Percentiles rank a stretch among this genome's conserved stretches.
Evolutionary conservation across 306 rosid genomes (phyloP).

Genomic region (Quercus aquifolioides): DNA sequence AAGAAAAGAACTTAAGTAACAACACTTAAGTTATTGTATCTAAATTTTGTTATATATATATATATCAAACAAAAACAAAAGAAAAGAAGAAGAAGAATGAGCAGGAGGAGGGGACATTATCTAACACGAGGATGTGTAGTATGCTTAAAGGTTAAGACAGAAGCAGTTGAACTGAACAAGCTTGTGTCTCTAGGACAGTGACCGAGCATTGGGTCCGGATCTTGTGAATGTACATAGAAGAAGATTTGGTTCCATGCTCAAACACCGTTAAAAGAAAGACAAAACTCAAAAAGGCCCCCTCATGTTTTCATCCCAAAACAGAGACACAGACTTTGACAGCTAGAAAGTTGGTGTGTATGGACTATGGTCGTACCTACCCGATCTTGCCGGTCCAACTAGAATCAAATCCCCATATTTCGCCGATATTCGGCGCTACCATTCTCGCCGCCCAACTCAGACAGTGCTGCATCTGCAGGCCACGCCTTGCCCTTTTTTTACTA

Average conservation of each 20-base stretch:
- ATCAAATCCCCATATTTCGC: conserved; percentile 22
- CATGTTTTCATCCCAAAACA: neutral
- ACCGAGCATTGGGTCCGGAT: no score
- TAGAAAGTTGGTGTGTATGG: conserved; percentile 3
- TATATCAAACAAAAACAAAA: no score
- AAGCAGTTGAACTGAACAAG: neutral
- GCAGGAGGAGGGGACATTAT: no score
- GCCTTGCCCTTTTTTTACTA: conserved; percentile 7
- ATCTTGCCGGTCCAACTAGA: neutral
- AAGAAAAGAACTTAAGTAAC: no score
- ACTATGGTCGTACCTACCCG: conserved; percentile 11
- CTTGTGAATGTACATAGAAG: no score
- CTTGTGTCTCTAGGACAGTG: neutral
- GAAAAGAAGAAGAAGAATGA: no score
- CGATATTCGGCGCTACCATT: conserved; percentile 40
- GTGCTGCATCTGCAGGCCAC: conserved; percentile 43
- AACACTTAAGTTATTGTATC: no score
- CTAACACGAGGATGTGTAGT: no score
- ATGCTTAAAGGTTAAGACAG: no score
- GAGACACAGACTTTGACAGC: neutral
- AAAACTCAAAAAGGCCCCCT: no score
- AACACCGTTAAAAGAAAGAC: conserved; percentile 1
- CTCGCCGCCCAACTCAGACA: conserved; percentile 44
- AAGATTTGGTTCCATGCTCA: neutral
- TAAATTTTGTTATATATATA: no score